Evolutionary conservation across 2,329 filamentous ascomycete genomes (phyloP).

Genomic region (Mycosphaerelloides madeirae): DNA sequence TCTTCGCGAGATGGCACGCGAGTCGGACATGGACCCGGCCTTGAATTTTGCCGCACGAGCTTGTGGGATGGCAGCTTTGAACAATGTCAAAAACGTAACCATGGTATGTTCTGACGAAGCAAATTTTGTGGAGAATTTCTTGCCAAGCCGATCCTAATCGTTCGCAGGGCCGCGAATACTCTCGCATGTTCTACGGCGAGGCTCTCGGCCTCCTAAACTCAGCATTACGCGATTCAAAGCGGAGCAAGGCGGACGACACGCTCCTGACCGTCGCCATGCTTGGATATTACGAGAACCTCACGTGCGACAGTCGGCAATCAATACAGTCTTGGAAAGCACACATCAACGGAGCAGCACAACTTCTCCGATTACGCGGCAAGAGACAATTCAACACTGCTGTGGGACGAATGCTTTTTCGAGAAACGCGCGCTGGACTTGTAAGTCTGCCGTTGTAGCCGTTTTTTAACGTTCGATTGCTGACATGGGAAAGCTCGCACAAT

Average conservation of each 20-base stretch:
- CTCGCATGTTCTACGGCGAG: conserved; percentile 23
- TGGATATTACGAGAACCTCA: conserved; percentile 36
- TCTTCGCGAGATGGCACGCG: conserved; percentile 14
- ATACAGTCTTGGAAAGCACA: conserved; percentile 38
- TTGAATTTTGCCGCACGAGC: conserved; percentile 28
- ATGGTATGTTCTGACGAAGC: neutral
- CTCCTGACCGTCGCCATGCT: conserved; percentile 35
- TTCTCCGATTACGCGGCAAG: conserved; percentile 32
- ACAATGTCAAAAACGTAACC: conserved; percentile 24
- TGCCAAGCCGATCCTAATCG: neutral
- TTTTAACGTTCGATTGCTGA: too few species aligned
- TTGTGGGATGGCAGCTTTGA: conserved; percentile 29
- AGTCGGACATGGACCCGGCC: conserved; percentile 21
- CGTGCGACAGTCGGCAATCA: conserved; percentile 28
- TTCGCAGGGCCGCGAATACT: conserved; percentile 21
- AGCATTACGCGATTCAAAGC: conserved; percentile 28
- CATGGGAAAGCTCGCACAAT: conserved; percentile 24
- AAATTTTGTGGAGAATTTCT: neutral
- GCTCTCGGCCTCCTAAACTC: conserved; percentile 33
- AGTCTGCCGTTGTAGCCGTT: too few species aligned
- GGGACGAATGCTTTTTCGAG: conserved; percentile 28
- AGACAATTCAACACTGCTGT: conserved; percentile 24
- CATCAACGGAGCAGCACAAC: conserved; percentile 33
- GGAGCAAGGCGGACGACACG: conserved; percentile 29
- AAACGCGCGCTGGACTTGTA: conserved; percentile 25